Evolutionary conservation across 257 asterid species (phyloP).

Genomic region (Petrea volubilis): DNA sequence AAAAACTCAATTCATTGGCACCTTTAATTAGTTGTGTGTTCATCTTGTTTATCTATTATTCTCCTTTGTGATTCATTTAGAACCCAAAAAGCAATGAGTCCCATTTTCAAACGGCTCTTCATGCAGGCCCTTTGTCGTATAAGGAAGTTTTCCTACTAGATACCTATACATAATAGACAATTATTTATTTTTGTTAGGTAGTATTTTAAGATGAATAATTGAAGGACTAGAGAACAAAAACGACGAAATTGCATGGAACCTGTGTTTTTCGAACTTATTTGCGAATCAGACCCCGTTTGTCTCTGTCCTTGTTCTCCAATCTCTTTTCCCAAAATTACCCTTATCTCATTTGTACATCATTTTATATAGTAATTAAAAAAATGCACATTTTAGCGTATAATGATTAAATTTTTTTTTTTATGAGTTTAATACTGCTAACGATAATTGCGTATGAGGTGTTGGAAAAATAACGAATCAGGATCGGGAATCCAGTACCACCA

Average conservation of each 20-base stretch:
- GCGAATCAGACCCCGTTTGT: slow-evolving; percentile 39
- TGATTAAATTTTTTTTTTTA: too few species aligned
- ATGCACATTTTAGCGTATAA: too few species aligned
- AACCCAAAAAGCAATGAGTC: background rate
- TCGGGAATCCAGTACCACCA: too few species aligned
- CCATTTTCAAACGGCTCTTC: slow-evolving; percentile 22
- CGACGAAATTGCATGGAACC: slow-evolving; percentile 71
- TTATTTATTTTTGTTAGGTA: background rate
- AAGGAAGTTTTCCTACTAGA: background rate
- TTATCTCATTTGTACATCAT: background rate
- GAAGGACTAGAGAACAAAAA: slow-evolving; percentile 58
- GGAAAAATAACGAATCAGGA: too few species aligned
- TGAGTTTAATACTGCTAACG: too few species aligned
- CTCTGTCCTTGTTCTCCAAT: background rate
- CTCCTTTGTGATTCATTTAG: background rate
- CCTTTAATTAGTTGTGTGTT: too few species aligned
- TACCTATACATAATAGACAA: background rate
- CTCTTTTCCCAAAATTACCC: slow-evolving; percentile 14
- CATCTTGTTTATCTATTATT: too few species aligned
- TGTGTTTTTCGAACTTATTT: slow-evolving; percentile 62
- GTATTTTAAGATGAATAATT: slow-evolving; percentile 19
- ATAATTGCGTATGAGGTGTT: too few species aligned
- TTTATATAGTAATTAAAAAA: too few species aligned
- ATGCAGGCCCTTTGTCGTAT: slow-evolving; percentile 3
- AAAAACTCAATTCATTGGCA: too few species aligned